phyloP scores from a whole-genome alignment of 306 rosid species.

The Erythrophleum fordii region DNA sequence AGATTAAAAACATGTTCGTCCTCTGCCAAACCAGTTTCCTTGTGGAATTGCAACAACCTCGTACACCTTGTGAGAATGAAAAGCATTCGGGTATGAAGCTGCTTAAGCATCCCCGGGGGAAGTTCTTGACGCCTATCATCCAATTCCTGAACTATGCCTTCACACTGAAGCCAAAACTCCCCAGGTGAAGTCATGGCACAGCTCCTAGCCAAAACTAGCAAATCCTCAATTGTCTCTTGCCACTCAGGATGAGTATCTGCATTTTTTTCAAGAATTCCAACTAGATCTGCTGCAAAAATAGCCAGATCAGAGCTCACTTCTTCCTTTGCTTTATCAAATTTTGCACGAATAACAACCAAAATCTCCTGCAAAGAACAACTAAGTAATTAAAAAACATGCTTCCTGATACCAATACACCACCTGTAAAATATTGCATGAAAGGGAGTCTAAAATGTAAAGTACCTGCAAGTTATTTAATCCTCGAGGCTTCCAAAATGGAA shows the following conservation, averaged over 20 bases:
- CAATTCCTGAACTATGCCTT: slow-evolving; percentile 96
- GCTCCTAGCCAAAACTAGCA: slow-evolving; percentile 91
- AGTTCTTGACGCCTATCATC: slow-evolving; percentile 98
- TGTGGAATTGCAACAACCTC: slow-evolving; percentile 91
- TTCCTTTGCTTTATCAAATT: slow-evolving; percentile 95
- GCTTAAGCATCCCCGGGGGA: slow-evolving; percentile 89
- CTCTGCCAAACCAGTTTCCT: slow-evolving; percentile 92
- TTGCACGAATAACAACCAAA: slow-evolving; percentile 78
- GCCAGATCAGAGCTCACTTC: slow-evolving; percentile 91
- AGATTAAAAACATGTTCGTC: slow-evolving; percentile 82
- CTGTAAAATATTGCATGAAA: slow-evolving; percentile 28
- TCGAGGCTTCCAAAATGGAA: slow-evolving; percentile 97
- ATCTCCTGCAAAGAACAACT: slow-evolving; percentile 70
- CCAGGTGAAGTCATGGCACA: slow-evolving; percentile 94
- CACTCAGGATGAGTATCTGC: slow-evolving; percentile 92
- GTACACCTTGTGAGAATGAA: slow-evolving; percentile 99
- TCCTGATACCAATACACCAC: slow-evolving; percentile 36
- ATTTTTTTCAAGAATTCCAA: slow-evolving; percentile 92
- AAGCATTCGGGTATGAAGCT: slow-evolving; percentile 94
- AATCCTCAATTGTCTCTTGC: slow-evolving; percentile 97
- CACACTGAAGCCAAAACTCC: slow-evolving; percentile 99
- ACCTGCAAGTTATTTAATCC: slow-evolving; percentile 94
- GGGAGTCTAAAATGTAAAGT: slow-evolving; percentile 35
- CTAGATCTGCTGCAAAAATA: slow-evolving; percentile 93
- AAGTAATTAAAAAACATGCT: slow-evolving; percentile 31